Evolutionary conservation across 257 asterid species (phyloP).

Genomic region (Capsicum chinense): DNA sequence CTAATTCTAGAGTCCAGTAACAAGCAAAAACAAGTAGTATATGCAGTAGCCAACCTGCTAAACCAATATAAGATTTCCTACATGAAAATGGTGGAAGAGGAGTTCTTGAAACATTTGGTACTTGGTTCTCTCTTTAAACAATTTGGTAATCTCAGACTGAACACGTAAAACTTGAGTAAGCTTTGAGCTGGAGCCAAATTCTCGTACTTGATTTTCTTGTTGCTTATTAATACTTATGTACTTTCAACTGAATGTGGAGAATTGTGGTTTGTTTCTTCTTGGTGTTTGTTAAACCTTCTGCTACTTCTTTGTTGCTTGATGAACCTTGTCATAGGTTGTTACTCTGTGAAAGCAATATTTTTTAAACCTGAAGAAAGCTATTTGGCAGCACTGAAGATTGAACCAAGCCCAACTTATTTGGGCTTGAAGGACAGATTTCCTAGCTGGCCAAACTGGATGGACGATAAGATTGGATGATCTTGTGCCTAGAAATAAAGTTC

Average conservation of each 20-base stretch:
- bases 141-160: slow-evolving; percentile 17
- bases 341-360: slow-evolving; percentile 1
- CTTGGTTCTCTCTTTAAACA: not conserved
- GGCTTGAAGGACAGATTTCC: not conserved
- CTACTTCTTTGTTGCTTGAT: slow-evolving; percentile 10
- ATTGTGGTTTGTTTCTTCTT: not conserved
- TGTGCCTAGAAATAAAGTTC: slow-evolving; percentile 9
- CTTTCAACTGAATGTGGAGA: not conserved
- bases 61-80: not conserved
- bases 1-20: not conserved
- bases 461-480: slow-evolving; percentile 12
- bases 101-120: not conserved
- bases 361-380: slow-evolving; percentile 13
- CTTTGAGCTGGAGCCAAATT: not conserved
- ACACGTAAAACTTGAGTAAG: not conserved
- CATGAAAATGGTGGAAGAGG: slow-evolving; percentile 10
- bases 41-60: not conserved
- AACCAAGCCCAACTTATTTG: slow-evolving; percentile 24
- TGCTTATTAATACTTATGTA: not conserved
- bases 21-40: slow-evolving; percentile 2
- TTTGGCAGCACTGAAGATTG: slow-evolving; percentile 2
- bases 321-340: slow-evolving; percentile 14
- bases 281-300: not conserved
- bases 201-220: not conserved
- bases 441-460: not conserved